Evolutionary conservation across 257 asterid genomes (phyloP), one percentile per base, ranked within the genome.

Genomic region (Linaria vulgaris): DNA sequence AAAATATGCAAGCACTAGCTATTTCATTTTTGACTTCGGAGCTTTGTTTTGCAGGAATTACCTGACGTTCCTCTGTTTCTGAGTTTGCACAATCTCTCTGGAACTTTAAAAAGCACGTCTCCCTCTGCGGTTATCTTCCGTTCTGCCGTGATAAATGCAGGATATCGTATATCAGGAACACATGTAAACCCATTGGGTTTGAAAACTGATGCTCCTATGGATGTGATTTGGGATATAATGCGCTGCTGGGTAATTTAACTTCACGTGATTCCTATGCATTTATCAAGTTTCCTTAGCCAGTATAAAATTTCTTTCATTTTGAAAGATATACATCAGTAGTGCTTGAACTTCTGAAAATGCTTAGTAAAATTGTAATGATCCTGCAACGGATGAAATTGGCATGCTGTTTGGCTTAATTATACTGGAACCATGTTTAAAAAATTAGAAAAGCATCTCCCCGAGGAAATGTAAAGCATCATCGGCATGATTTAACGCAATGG

Each of bases 161-260:
- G 99, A 50, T 94, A 90, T 75, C 94, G 83, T 66, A 90, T 94
- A 72, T 94, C 99, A 25, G 97, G 99, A 54, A 90, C 85, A 67
- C 99, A 94, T 69, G 97, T 84, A 44, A 78, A 84, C 69, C 95
- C 97, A 15, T 73, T 94, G 57, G 96, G 96, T 72, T 68, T 94
- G 78, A 94, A 94, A 69, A 87, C 97, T 1, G 94, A 94, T 73
- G 99, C 99, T 69, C 99, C 99, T 19, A 94, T 94, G 99, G 80
- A 94, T 44, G 95, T 90, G 49, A 78, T 94, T 55, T 94, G 97
- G 99, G 99, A 94, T 76, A 87, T 94, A 12, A 94, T 94, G 99
- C 97, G 99, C 31, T 94, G 97, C 74, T 94, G 99, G 99, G 99
- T 94, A 79, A 74, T 13, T 70, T 44, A 37, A 25, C 25, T 73